Evolutionary conservation across 2,329 filamentous ascomycete species (phyloP), one percentile per base, ranked within the genome.

Genomic region (Fusarium verrucosum): DNA sequence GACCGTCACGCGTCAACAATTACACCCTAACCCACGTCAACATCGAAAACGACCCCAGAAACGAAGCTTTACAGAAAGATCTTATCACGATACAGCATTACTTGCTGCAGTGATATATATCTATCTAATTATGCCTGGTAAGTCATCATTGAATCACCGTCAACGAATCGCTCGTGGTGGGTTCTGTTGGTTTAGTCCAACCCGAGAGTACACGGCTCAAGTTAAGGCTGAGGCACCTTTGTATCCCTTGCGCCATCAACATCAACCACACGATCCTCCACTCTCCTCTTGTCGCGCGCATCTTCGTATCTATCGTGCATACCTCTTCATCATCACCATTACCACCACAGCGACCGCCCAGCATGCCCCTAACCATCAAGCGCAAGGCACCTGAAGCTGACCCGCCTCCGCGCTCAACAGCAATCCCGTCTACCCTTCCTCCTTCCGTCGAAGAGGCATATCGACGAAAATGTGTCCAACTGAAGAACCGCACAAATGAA

Each of bases 381-480:
- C 71, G 73, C 59, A 77, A 74, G 62, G 68, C 71, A 50, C 67
- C 74, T 52, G 74, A 76, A 70, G 72, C 76, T 79, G 75, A 81
- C 72, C 62, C 69, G 62, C 57, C 57, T 65, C 58, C 63, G 70
- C 59, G 51, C 10, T 78, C 76, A 66, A 69, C 72, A 76, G 79
- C 80, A 61, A 81, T 86, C 51, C 86, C 86, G 26, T 86, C 87
- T 16, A 79, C 86, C 36, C 82, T 90, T 5, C 92, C 94, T 19
- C 94, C 95, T 16, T 96, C 93, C 16, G 93, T 98, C 64, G 94
- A 99, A 79, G 90, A 94, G 76, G 94, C 94, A 46, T 99, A 98
- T 79, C 93, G 95, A 72, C 88, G 92, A 66, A 98, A 99, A 87
- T 98, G 94, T 78, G 92, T 97, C 75, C 91, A 96, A 71, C 86